Base-by-base conservation (phyloP, 306 rosid genomes). In the Lupinus albus region DNA sequence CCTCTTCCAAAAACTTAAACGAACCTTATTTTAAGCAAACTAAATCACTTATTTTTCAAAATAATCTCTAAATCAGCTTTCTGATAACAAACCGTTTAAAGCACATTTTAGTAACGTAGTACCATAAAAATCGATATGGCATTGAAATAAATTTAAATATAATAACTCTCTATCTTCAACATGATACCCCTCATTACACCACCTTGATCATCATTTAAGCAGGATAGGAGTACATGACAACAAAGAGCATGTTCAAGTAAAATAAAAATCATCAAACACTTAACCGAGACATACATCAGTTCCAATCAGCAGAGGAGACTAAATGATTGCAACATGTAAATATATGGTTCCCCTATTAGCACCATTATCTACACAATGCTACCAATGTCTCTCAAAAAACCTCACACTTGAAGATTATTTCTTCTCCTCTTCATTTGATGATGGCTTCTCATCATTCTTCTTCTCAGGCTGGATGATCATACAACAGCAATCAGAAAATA, bases 361-460 rank as follows among this genome's bases (percentile, higher is more conserved):
- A 67, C 38, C 50, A 21, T 61, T 21, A 25, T 65, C 48, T 39
- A 56, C 30, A 25, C 53, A 72, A 44, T 69, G 61, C 67, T 63
- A 65, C 58, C 63, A 64, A 16, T 64, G 62, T 45, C 73, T 38
- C 45, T 56, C 67, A 61, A 44, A 54, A 44, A 72, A 70, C 53
- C 62, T 54, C 35, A 56, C 53, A 70, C 74, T 64, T 0, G 44
- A 33, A 13, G 35, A 52, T 72, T 79, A 62, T 84, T 79, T 80
- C 77, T 88, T 82, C 54, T 82, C 91, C 57, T 79, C 91, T 54
- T 91, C 96, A 63, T 76, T 77, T 14, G 90, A 74, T 25, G 30
- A 25, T 61, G 82, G 80, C 64, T 82, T 83, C 72, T 87, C 97
- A 32, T 91, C 96, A 8, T 81, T 59, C 80, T 91, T 89, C 83